These are phyloP conservation scores for Colletotrichum simmondsii DNA, from an alignment of 2,329 filamentous ascomycete genomes.

Conservation along the genomic window DNA sequence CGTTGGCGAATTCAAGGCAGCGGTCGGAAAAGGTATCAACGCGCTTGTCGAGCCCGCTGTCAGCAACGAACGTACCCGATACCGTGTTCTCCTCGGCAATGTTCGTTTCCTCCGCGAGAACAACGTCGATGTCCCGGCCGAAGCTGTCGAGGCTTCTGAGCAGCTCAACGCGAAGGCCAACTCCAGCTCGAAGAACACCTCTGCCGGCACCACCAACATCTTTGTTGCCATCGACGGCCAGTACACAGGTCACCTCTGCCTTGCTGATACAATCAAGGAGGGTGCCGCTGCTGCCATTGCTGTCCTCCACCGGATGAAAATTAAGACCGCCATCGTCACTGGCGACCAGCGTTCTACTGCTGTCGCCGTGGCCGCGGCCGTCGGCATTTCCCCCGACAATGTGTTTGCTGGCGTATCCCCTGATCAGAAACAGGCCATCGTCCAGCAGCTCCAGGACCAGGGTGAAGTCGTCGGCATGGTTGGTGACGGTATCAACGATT, in stretches of 20 bases:
- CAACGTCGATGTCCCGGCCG: conserved; percentile 72
- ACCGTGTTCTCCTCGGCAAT: conserved; percentile 87
- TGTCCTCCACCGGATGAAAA: conserved; percentile 85
- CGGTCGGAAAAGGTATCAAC: conserved; percentile 86
- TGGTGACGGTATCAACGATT: conserved; percentile 98
- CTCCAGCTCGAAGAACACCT: conserved; percentile 44
- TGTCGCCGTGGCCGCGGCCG: conserved; percentile 81
- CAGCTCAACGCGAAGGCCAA: conserved; percentile 61
- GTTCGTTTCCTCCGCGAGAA: conserved; percentile 79
- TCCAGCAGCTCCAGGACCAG: conserved; percentile 78
- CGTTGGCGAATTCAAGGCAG: conserved; percentile 84
- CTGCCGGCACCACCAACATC: conserved; percentile 86
- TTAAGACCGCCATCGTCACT: conserved; percentile 91
- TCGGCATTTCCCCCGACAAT: conserved; percentile 81
- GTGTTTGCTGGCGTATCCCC: conserved; percentile 91
- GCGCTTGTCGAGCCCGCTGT: conserved; percentile 83
- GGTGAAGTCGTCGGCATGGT: conserved; percentile 94
- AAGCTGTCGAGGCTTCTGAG: conserved; percentile 72
- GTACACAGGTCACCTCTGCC: conserved; percentile 84
- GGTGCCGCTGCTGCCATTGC: conserved; percentile 84
- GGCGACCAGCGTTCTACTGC: conserved; percentile 91
- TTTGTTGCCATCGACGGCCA: conserved; percentile 87
- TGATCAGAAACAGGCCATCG: conserved; percentile 88
- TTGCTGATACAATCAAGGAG: conserved; percentile 92
- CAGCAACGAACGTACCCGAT: conserved; percentile 74